A percentile compares a stretch with the other conserved stretches of the same genome.
phyloP scores from a whole-genome alignment of 2,329 filamentous ascomycete genomes.

The Phaeosphaeriaceae sp. region DNA sequence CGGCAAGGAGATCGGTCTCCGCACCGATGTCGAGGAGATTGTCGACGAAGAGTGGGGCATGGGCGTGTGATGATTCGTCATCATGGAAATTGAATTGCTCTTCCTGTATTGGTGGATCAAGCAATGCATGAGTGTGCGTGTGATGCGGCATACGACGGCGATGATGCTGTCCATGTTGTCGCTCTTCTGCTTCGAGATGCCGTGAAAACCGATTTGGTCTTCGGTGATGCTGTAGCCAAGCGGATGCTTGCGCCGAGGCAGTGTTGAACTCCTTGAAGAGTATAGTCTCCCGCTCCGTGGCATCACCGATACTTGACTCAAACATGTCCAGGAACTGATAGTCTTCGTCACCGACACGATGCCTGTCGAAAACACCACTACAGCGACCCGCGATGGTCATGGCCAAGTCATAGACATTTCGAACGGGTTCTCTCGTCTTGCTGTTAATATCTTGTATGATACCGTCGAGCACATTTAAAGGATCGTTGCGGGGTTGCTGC shows the following conservation, averaged over 20 bases:
- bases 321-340: conserved; percentile 74
- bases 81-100: conserved; percentile 41
- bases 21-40: conserved; percentile 65
- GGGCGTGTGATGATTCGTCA: conserved; percentile 23
- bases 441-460: conserved; percentile 71
- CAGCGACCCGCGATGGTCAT: conserved; percentile 67
- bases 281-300: conserved; percentile 59
- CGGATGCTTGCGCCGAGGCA: conserved; percentile 64
- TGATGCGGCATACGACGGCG: conserved; percentile 36
- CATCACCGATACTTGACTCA: conserved; percentile 65
- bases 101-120: conserved; percentile 31
- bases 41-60: conserved; percentile 59
- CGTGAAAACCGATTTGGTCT: conserved; percentile 46
- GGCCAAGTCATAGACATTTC: conserved; percentile 68
- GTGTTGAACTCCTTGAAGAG: conserved; percentile 67
- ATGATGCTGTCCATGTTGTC: conserved; percentile 40
- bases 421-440: conserved; percentile 66
- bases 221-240: conserved; percentile 61
- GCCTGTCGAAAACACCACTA: conserved; percentile 66
- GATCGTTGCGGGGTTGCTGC: conserved; percentile 67
- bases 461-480: conserved; percentile 67
- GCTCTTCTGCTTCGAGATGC: conserved; percentile 44
- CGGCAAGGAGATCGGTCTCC: conserved; percentile 67
- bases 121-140: conserved; percentile 35
- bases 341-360: conserved; percentile 64